Conservation (phyloP, 345 rosid species). For the Alliaria petiolata region DNA sequence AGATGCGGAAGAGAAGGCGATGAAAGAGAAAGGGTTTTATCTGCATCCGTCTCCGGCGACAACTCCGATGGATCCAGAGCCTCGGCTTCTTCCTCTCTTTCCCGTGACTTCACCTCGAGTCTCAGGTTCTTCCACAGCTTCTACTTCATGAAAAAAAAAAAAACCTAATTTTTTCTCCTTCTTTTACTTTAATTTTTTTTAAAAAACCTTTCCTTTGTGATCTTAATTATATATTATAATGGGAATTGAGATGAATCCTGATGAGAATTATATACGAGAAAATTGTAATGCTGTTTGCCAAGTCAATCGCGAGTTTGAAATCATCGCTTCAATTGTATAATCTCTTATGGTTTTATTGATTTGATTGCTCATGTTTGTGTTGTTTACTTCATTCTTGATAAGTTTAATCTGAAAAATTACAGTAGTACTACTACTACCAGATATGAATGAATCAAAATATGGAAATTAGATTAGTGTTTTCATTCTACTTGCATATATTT, state of each 20-base stretch:
- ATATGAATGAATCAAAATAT: background rate
- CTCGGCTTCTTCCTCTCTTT: conserved; percentile 77
- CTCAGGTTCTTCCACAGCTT: conserved; percentile 43
- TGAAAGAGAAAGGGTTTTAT: conserved; percentile 84
- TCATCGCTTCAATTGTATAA: conserved; percentile 18
- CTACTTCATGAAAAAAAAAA: conserved; percentile 34
- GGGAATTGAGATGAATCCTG: conserved; percentile 29
- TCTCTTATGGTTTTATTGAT: conserved; percentile 1
- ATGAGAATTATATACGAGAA: conserved; percentile 17
- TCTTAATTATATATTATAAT: conserved; percentile 19
- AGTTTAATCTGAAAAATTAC: background rate
- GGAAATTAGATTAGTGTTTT: background rate
- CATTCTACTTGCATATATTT: too few species aligned
- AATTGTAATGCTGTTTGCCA: conserved; percentile 38
- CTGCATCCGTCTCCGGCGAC: conserved; percentile 84
- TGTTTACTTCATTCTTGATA: background rate
- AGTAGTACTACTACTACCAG: too few species aligned
- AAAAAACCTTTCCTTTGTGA: conserved; percentile 12
- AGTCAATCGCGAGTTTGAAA: background rate
- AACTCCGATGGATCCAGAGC: conserved; percentile 78
- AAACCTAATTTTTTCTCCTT: conserved; percentile 26
- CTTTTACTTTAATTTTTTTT: background rate
- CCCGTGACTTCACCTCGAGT: conserved; percentile 84
- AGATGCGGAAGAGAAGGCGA: conserved; percentile 73
- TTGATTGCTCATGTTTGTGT: conserved; percentile 1